These are phyloP conservation scores for Triglochin maritima DNA, from an alignment of 106 monocot species.

Conservation along the genomic window DNA sequence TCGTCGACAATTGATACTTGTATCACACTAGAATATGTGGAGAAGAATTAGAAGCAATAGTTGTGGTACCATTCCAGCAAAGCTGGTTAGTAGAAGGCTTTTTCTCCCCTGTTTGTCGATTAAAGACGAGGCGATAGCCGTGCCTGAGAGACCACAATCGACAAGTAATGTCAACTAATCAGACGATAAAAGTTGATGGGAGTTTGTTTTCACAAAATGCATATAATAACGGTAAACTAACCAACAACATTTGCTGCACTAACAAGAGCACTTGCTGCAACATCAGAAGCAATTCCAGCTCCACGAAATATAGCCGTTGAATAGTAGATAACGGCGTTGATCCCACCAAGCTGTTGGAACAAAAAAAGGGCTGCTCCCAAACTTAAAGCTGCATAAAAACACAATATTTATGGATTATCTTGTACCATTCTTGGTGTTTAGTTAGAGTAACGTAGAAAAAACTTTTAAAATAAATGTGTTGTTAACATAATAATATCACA, in stretches of 20 bases:
- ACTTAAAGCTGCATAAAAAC: conserved; percentile 53
- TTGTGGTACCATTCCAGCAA: conserved; percentile 71
- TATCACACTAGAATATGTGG: not conserved
- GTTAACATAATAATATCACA: too few relatives aligned
- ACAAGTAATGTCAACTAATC: not conserved
- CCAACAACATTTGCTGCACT: conserved; percentile 88
- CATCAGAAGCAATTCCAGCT: conserved; percentile 90
- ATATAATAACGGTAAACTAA: conserved; percentile 7
- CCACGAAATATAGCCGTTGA: conserved; percentile 85
- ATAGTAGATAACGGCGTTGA: conserved; percentile 95
- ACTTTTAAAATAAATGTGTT: too few relatives aligned
- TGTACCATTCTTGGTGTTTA: too few relatives aligned
- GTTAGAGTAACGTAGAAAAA: too few relatives aligned
- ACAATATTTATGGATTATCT: not conserved
- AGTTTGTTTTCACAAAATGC: not conserved
- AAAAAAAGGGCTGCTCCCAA: conserved; percentile 87
- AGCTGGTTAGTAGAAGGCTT: conserved; percentile 77
- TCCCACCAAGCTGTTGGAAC: conserved; percentile 90
- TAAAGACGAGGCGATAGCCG: conserved; percentile 62
- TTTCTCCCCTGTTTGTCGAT: conserved; percentile 96
- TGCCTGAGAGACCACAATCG: conserved; percentile 32
- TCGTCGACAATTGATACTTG: too few relatives aligned
- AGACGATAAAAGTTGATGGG: not conserved
- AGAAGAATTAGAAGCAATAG: not conserved
- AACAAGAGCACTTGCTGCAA: conserved; percentile 93